A percentile compares a stretch with the other conserved stretches of the same genome.
Conservation (phyloP, 441 rosid genomes). For the Hura crepitans region DNA sequence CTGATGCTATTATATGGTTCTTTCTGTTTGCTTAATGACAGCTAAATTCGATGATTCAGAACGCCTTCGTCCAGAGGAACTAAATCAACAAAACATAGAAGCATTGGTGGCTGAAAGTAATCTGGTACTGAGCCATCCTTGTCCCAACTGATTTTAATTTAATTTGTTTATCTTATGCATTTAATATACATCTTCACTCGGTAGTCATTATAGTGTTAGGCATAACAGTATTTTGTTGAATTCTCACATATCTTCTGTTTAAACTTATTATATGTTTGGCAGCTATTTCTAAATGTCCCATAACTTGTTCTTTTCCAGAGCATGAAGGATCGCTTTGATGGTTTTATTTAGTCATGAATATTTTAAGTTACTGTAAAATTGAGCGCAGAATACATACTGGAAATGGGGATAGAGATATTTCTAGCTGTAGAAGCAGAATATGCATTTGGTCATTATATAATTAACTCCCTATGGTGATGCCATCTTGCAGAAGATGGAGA, state of each 20-base stretch:
- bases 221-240: background rate
- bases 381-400: slow-evolving; percentile 1
- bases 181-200: background rate
- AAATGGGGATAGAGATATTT: slow-evolving; percentile 8
- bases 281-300: slow-evolving; percentile 1
- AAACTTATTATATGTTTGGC: background rate
- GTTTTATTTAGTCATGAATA: background rate
- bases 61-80: slow-evolving; percentile 91
- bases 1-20: slow-evolving; percentile 4
- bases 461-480: slow-evolving; percentile 18
- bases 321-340: slow-evolving; percentile 1
- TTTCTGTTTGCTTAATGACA: slow-evolving; percentile 33
- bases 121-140: slow-evolving; percentile 47
- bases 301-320: background rate
- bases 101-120: slow-evolving; percentile 96
- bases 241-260: background rate
- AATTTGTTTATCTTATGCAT: background rate
- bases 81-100: slow-evolving; percentile 96
- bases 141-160: background rate
- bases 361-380: slow-evolving; percentile 7
- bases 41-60: slow-evolving; percentile 75
- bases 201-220: background rate
- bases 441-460: slow-evolving; percentile 5
- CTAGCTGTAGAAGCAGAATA: slow-evolving; percentile 6
- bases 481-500: slow-evolving; percentile 90